Base-by-base conservation (phyloP, 352 stramenopile species). In the Aphanomyces euteiches region DNA sequence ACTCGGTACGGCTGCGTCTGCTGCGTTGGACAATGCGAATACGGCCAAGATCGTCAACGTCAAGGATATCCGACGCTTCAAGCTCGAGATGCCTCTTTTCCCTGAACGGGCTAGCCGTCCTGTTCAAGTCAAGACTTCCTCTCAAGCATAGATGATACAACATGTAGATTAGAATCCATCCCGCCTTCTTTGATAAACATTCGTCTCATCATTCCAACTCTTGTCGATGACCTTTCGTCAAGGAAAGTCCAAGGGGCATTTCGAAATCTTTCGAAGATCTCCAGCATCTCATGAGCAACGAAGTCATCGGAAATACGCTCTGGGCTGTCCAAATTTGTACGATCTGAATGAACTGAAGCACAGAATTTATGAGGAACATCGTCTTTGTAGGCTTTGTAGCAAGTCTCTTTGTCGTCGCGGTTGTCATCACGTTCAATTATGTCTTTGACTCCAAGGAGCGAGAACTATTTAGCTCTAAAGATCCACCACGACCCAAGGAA, bases 51-150 rank as follows among this genome's bases (percentile, higher is more conserved):
- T 81, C 17, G 59, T 79, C 40, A 13, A 77, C 53, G 89, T 90
- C 47, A 65, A 56, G 21, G 82, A 92, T 60, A 74, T 88, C 0
- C 67, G 74, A 28, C 67, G 73, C 12, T 92, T 92, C 72, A 90
- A 90, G 77, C 78, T 77, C 6, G 73, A 74, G 38, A 90, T 90
- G 81, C 77, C 79, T 37, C 72, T 92, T 5, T 92, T 90, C 69
- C 83, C 81, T 0, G 83, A 90, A 65, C 79, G 83, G 48, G 60
- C 71, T 5, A 36, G n/a, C 5, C 6, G 21, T 6, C 34, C 40
- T 41, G 43, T 69, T 7, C 15, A 10, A 4, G 38, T 66, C 3
- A 36, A 0, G 28, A 28, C 28, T 28, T 2, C 28, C 28, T 28
- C 28, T 28, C 28, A 28, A 28, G 28, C 28, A 28, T 28, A 28